Conservation (phyloP, 495 filamentous ascomycete genomes). For the Penicillium canariense region DNA sequence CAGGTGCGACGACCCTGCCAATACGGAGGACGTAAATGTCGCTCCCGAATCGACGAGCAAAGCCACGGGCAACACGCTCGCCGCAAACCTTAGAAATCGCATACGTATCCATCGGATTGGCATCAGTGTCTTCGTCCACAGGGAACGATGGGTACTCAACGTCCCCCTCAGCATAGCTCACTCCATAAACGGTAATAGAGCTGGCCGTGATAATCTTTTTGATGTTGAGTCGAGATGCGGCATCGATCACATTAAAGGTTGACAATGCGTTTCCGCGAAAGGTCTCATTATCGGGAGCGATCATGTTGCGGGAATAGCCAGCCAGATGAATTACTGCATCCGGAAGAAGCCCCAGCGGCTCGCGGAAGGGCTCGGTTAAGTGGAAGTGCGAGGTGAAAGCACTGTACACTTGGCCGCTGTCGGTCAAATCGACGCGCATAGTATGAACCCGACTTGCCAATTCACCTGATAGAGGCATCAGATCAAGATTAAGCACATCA, state of each 20-base stretch:
- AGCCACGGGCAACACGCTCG: conserved; percentile 54
- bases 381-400: conserved; percentile 57
- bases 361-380: conserved; percentile 45
- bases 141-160: conserved; percentile 56
- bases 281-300: conserved; percentile 58
- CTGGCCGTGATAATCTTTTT: conserved; percentile 60
- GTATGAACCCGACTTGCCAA: conserved; percentile 50
- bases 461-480: conserved; percentile 39
- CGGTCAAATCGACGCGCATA: conserved; percentile 55
- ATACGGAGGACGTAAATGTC: conserved; percentile 62
- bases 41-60: conserved; percentile 49
- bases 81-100: conserved; percentile 59
- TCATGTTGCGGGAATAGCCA: conserved; percentile 58
- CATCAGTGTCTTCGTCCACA: conserved; percentile 52
- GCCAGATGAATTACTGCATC: conserved; percentile 64
- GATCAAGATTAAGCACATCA: conserved; percentile 57
- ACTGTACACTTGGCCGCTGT: conserved; percentile 58
- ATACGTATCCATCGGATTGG: conserved; percentile 56
- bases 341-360: conserved; percentile 39
- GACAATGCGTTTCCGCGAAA: conserved; percentile 52
- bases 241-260: conserved; percentile 62
- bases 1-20: conserved; percentile 56
- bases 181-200: conserved; percentile 57
- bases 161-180: conserved; percentile 57
- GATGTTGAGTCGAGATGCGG: conserved; percentile 56